phyloP scores from a whole-genome alignment of 2,329 filamentous ascomycete genomes.

The Pleomassaria siparia region DNA sequence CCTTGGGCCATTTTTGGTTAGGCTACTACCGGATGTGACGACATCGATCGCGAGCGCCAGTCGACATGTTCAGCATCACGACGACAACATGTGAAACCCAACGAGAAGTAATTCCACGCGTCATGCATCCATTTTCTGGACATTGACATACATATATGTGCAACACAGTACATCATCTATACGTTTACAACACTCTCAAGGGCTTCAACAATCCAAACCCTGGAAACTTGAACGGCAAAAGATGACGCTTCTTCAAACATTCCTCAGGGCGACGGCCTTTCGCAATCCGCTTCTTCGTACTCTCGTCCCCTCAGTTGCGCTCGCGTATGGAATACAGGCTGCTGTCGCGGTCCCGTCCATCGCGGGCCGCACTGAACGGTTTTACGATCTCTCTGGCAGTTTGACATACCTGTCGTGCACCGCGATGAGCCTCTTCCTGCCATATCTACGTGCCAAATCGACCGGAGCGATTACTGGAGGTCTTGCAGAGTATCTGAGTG shows the following conservation, averaged over 20 bases:
- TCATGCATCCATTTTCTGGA: constrained; percentile 1
- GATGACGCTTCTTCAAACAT: constrained; percentile 45
- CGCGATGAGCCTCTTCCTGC: constrained; percentile 62
- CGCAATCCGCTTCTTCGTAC: constrained; percentile 63
- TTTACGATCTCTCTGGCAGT: constrained; percentile 69
- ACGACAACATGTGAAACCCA: constrained; percentile 10
- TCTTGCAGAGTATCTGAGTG: constrained; percentile 29
- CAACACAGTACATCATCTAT: neutral
- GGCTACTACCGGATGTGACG: constrained; percentile 19
- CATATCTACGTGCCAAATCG: constrained; percentile 57
- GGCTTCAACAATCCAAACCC: neutral
- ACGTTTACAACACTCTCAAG: neutral
- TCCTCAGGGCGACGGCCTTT: constrained; percentile 64
- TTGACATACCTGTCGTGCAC: constrained; percentile 67
- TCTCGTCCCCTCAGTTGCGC: constrained; percentile 61
- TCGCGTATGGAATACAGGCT: constrained; percentile 65
- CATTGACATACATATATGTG: neutral
- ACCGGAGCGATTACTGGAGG: constrained; percentile 48
- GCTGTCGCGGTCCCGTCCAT: constrained; percentile 65
- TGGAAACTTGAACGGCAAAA: neutral
- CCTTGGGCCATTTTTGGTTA: neutral
- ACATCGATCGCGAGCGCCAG: constrained; percentile 28
- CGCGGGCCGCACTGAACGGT: constrained; percentile 61
- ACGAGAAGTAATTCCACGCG: constrained; percentile 4
- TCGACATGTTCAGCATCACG: constrained; percentile 22